Percentiles rank a stretch among this genome's conserved stretches.
phyloP scores from a whole-genome alignment of 2,329 filamentous ascomycete genomes.

The Diaporthe citriasiana region DNA sequence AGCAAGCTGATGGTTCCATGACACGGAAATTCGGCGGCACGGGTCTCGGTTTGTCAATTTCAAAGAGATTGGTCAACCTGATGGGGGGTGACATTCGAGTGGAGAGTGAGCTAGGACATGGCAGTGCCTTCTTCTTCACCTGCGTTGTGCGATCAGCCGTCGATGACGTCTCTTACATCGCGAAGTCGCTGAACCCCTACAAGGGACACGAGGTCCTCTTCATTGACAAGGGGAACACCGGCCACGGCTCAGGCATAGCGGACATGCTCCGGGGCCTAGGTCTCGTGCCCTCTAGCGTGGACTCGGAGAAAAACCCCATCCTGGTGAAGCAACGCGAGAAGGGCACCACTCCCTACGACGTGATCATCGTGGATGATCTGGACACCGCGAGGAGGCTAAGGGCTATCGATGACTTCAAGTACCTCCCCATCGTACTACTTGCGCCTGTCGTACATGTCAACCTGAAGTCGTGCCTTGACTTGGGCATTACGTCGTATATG shows the following conservation, averaged over 20 bases:
- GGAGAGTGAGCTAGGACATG: constrained; percentile 89
- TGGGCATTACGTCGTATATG: constrained; percentile 99
- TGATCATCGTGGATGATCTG: constrained; percentile 95
- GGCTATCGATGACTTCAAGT: constrained; percentile 95
- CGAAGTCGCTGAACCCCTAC: constrained; percentile 90
- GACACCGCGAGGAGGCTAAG: constrained; percentile 89
- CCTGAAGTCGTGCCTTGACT: constrained; percentile 91
- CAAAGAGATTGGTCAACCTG: constrained; percentile 91
- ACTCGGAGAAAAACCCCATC: constrained; percentile 77
- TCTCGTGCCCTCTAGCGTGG: constrained; percentile 86
- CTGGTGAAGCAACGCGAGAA: constrained; percentile 67
- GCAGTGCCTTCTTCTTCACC: constrained; percentile 97
- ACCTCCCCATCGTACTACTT: constrained; percentile 93
- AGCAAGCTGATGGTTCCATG: constrained; percentile 97
- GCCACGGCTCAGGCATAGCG: constrained; percentile 81
- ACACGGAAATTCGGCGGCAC: constrained; percentile 97
- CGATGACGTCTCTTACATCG: constrained; percentile 82
- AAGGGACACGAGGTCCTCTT: constrained; percentile 93
- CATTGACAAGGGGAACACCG: constrained; percentile 90
- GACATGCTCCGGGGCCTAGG: constrained; percentile 84
- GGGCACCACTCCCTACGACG: constrained; percentile 83
- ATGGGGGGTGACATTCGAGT: constrained; percentile 99
- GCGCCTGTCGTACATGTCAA: constrained; percentile 91
- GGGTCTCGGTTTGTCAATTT: constrained; percentile 93
- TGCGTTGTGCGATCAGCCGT: constrained; percentile 89